Percentiles rank a stretch among this genome's conserved stretches.
Evolutionary conservation across 352 stramenopile species (phyloP).

Genomic region (Phytophthora ohioensis): DNA sequence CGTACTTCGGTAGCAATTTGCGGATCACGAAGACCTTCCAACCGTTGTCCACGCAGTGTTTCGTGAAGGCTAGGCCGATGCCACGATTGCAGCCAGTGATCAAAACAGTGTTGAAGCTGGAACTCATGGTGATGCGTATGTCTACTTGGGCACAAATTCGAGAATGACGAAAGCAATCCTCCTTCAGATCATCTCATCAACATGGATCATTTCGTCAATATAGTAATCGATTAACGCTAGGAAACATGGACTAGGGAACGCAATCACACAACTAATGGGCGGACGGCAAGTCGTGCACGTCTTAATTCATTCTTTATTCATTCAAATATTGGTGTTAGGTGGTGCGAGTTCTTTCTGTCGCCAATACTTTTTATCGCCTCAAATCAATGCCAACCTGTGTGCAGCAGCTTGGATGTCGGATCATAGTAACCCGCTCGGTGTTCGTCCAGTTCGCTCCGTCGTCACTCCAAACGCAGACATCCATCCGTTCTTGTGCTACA

Average conservation of each 20-base stretch:
- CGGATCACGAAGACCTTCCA: too few relatives aligned
- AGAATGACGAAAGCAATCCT: too few relatives aligned
- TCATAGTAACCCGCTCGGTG: not conserved
- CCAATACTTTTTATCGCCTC: conserved; percentile 18
- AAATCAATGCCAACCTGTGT: conserved; percentile 15
- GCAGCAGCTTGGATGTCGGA: conserved; percentile 10
- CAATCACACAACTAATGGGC: too few relatives aligned
- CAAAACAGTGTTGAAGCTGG: conserved; percentile 22
- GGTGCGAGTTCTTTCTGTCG: conserved; percentile 17
- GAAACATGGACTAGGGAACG: not conserved
- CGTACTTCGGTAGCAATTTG: too few relatives aligned
- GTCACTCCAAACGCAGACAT: conserved; percentile 5
- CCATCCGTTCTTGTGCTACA: not conserved
- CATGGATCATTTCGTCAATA: not conserved
- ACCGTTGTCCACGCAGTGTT: too few relatives aligned
- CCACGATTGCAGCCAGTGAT: conserved; percentile 43
- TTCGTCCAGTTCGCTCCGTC: conserved; percentile 6
- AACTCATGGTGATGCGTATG: too few relatives aligned
- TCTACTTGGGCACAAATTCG: too few relatives aligned
- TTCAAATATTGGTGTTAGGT: conserved; percentile 20
- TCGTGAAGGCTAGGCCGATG: not conserved
- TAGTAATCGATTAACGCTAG: too few relatives aligned
- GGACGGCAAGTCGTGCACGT: not conserved
- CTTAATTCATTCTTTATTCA: conserved; percentile 18
- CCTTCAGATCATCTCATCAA: not conserved